phyloP scores from a whole-genome alignment of 2,329 filamentous ascomycete species.

The Thelonectria rubi region DNA sequence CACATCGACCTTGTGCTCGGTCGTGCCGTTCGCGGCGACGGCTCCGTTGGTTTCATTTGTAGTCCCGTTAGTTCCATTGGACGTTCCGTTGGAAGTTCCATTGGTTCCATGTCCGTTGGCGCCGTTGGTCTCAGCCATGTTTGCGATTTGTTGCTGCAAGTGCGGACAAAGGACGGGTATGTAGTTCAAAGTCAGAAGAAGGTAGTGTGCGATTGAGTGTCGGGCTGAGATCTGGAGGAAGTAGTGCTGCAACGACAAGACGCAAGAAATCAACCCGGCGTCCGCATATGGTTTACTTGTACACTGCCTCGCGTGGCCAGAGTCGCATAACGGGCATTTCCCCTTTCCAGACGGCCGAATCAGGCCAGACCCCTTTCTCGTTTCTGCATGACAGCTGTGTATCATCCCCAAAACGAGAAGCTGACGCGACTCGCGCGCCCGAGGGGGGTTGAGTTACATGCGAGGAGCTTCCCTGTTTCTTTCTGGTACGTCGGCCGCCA shows the following conservation, averaged over 20 bases:
- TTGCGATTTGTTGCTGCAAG: not conserved
- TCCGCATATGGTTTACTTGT: not conserved
- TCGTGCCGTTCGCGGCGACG: not conserved
- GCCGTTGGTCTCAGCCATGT: constrained; percentile 1
- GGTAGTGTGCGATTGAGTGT: not conserved
- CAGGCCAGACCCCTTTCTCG: not conserved
- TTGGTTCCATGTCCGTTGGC: not conserved
- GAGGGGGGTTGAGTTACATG: not conserved
- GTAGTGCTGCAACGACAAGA: not conserved
- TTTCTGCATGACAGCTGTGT: not conserved
- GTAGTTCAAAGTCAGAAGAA: not conserved
- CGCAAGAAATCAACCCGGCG: not conserved
- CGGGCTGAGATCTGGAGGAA: not conserved
- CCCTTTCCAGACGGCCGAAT: not conserved
- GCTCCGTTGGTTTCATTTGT: not conserved
- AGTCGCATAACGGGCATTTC: not conserved
- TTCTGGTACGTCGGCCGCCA: not conserved
- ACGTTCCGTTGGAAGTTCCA: not conserved
- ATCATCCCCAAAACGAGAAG: constrained; percentile 2
- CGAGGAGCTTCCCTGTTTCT: not conserved
- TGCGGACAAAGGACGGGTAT: not conserved
- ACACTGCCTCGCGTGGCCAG: too few relatives aligned
- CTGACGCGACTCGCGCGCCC: not conserved
- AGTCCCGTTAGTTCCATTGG: not conserved
- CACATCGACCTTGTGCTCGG: constrained; percentile 12